Conservation (phyloP, 257 asterid genomes). For the Echites panduratus region DNA sequence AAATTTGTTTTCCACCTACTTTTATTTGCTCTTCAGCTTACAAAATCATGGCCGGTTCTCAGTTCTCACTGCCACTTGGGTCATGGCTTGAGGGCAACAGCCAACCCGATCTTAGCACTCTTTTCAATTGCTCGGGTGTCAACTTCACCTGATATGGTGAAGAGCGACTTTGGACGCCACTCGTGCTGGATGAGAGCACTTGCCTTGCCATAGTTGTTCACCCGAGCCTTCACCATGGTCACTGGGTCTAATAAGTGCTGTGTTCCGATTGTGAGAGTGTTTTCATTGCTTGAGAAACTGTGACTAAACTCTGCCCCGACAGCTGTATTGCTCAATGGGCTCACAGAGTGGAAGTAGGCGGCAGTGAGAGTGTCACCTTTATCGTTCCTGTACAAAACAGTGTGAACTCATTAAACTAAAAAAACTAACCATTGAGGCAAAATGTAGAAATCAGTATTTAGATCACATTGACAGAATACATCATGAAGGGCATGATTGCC, state of each 20-base stretch:
- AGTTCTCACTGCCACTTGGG: not conserved
- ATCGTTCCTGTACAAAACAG: constrained; percentile 51
- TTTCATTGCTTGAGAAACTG: constrained; percentile 77
- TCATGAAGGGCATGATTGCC: not conserved
- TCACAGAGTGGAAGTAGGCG: constrained; percentile 77
- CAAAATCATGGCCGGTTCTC: constrained; percentile 11
- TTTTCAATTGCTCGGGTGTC: constrained; percentile 92
- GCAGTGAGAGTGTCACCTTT: constrained; percentile 69
- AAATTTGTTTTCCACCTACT: constrained; percentile 8
- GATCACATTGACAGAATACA: not conserved
- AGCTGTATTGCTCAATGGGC: constrained; percentile 70
- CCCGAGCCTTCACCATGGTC: constrained; percentile 77
- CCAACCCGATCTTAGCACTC: constrained; percentile 85
- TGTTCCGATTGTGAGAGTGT: constrained; percentile 73
- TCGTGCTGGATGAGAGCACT: constrained; percentile 90
- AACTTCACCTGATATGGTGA: constrained; percentile 94
- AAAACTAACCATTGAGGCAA: not conserved
- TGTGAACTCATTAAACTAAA: constrained; percentile 2
- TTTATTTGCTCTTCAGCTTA: constrained; percentile 13
- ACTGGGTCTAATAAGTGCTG: constrained; percentile 76
- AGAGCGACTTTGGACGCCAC: constrained; percentile 82
- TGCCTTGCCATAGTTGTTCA: constrained; percentile 77
- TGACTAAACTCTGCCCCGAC: constrained; percentile 96
- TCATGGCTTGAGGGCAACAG: constrained; percentile 90
- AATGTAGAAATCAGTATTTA: not conserved